A percentile compares a stretch with the other conserved stretches of the same genome.
Evolutionary conservation across 2,329 filamentous ascomycete species (phyloP).

Genomic region (Stagonosporopsis cucurbitacearum): DNA sequence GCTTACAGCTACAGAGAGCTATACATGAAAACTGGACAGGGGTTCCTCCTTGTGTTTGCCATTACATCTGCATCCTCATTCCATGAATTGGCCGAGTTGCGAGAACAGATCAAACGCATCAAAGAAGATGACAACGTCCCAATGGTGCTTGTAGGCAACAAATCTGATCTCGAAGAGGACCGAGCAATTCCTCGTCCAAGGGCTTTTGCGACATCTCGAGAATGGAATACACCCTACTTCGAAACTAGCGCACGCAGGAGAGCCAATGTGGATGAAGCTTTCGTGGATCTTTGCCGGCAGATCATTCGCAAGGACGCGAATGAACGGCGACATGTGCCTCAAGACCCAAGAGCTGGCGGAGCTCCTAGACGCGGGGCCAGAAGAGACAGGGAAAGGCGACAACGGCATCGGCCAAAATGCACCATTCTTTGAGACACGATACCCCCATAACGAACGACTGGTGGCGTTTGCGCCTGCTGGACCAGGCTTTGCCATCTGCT

Average conservation of each 20-base stretch:
- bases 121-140: conserved; percentile 86
- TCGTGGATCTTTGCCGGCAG: conserved; percentile 82
- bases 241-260: conserved; percentile 83
- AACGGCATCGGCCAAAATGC: conserved; percentile 34
- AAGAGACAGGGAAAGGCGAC: conserved; percentile 14
- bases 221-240: conserved; percentile 89
- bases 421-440: conserved; percentile 38
- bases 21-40: conserved; percentile 90
- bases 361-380: conserved; percentile 15
- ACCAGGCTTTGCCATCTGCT: conserved; percentile 22
- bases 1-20: conserved; percentile 38
- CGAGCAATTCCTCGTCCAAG: conserved; percentile 77
- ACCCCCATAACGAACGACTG: conserved; percentile 26
- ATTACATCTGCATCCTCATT: conserved; percentile 87
- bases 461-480: conserved; percentile 32
- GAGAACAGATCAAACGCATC: conserved; percentile 89
- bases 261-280: conserved; percentile 90
- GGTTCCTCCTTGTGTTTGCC: conserved; percentile 90
- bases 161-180: conserved; percentile 87
- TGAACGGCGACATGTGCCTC: conserved; percentile 30
- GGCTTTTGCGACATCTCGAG: conserved; percentile 84
- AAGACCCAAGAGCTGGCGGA: conserved; percentile 16
- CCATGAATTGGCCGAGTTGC: conserved; percentile 77
- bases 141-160: conserved; percentile 91
- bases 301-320: conserved; percentile 77